phyloP scores from a whole-genome alignment of 2,329 filamentous ascomycete species.

The Talaromyces sp. region DNA sequence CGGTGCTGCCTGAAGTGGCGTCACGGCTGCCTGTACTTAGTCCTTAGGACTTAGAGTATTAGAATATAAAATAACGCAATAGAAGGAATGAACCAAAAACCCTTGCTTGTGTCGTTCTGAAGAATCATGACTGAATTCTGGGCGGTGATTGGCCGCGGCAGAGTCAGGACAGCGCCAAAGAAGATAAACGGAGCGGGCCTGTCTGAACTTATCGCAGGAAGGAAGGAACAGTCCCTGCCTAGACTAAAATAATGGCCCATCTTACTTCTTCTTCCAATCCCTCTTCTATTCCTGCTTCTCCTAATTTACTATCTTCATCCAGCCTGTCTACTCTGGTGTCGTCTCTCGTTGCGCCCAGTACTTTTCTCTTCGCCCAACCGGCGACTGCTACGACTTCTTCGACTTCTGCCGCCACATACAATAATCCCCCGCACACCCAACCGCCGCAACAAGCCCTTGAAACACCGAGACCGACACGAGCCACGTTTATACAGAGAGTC shows the following conservation, averaged over 20 bases:
- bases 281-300: neutral
- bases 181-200: neutral
- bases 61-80: neutral
- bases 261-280: neutral
- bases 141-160: neutral
- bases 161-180: slow-evolving; percentile 1
- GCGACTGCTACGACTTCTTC: slow-evolving; percentile 21
- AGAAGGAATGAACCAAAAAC: neutral
- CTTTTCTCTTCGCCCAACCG: slow-evolving; percentile 33
- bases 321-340: slow-evolving; percentile 23
- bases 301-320: slow-evolving; percentile 20
- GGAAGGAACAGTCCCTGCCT: neutral
- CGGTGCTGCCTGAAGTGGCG: slow-evolving; percentile 40
- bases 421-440: slow-evolving; percentile 18
- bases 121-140: neutral
- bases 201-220: neutral
- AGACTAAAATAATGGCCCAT: neutral
- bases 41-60: neutral
- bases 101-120: neutral
- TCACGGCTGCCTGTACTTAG: slow-evolving; percentile 23
- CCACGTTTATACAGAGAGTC: slow-evolving; percentile 17
- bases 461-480: neutral
- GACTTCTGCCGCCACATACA: slow-evolving; percentile 7
- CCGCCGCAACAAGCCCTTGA: neutral
- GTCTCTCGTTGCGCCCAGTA: slow-evolving; percentile 35